Percentiles rank a stretch among this genome's conserved stretches.
These are phyloP conservation scores for Pulveroboletus sp. DNA, from an alignment of 768 basidiomycete genomes.

Conservation along the genomic window DNA sequence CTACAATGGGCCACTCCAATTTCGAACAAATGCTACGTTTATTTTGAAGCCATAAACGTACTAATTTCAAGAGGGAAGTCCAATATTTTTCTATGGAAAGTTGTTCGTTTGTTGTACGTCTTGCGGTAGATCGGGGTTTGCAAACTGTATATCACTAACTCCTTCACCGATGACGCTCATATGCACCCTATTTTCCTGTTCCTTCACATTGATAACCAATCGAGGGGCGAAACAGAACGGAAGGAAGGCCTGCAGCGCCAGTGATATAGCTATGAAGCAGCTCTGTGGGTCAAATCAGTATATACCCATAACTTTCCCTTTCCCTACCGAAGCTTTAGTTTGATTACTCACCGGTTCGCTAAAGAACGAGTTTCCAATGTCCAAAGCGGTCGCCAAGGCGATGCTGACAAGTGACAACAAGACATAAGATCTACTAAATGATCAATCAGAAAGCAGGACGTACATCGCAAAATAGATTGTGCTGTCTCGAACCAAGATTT, in stretches of 20 bases:
- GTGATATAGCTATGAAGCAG: conserved; percentile 8
- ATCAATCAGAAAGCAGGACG: background rate
- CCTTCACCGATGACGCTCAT: conserved; percentile 1
- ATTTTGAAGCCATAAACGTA: too few relatives aligned
- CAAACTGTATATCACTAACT: background rate
- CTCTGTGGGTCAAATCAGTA: background rate
- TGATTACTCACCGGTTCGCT: conserved; percentile 1
- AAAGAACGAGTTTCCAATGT: background rate
- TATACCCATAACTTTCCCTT: background rate
- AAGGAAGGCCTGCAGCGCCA: conserved; percentile 16
- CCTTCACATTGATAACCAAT: conserved; percentile 16
- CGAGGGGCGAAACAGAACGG: conserved; percentile 17
- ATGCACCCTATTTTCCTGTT: conserved; percentile 8
- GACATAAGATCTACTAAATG: background rate
- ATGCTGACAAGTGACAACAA: conserved; percentile 1
- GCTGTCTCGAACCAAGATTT: conserved; percentile 18
- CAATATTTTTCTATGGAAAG: conserved; percentile 1
- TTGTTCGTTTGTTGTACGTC: background rate
- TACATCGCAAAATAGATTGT: conserved; percentile 20
- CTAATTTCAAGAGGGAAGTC: too few relatives aligned
- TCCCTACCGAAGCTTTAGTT: background rate
- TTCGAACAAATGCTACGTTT: too few relatives aligned
- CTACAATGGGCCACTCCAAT: too few relatives aligned
- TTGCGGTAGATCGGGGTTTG: background rate
- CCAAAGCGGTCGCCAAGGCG: conserved; percentile 4